phyloP scores from a whole-genome alignment of 2,329 filamentous ascomycete species.

The Monilinia polystroma region DNA sequence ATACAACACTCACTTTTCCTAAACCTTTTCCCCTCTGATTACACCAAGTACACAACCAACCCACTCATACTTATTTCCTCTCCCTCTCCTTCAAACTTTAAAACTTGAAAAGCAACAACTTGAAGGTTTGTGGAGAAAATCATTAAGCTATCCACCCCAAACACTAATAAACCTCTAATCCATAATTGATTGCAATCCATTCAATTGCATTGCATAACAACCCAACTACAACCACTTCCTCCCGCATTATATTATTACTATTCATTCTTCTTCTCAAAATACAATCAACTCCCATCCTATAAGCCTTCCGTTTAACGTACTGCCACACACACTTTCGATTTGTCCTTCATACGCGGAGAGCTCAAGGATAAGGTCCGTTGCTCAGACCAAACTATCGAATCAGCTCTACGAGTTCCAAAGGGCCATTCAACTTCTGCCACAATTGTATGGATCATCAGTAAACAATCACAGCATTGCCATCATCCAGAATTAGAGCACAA shows the following conservation, averaged over 20 bases:
- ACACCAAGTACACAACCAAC: too few species aligned
- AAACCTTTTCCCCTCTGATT: too few species aligned
- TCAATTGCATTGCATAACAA: conserved; percentile 18
- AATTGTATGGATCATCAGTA: conserved; percentile 25
- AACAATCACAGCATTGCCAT: conserved; percentile 22
- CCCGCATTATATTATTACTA: background rate
- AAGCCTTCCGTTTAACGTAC: conserved; percentile 9
- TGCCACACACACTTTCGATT: conserved; percentile 6
- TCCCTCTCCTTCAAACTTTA: conserved; percentile 3
- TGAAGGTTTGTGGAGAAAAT: conserved; percentile 3
- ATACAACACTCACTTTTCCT: too few species aligned
- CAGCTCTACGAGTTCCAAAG: conserved; percentile 7
- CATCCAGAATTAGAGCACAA: conserved; percentile 17
- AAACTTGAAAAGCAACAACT: conserved; percentile 14
- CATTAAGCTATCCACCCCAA: conserved; percentile 1
- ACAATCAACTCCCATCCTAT: conserved; percentile 9
- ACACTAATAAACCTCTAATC: conserved; percentile 7
- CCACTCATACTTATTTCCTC: background rate
- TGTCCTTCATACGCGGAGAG: conserved; percentile 13
- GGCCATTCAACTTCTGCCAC: conserved; percentile 25
- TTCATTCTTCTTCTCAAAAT: background rate
- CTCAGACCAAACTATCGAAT: conserved; percentile 20
- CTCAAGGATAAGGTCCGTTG: conserved; percentile 22
- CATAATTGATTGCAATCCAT: conserved; percentile 2
- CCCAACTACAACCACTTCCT: background rate